phyloP scores from a whole-genome alignment of 1,284 basidiomycete species.

The Mycosarcoma mackinlayi region DNA sequence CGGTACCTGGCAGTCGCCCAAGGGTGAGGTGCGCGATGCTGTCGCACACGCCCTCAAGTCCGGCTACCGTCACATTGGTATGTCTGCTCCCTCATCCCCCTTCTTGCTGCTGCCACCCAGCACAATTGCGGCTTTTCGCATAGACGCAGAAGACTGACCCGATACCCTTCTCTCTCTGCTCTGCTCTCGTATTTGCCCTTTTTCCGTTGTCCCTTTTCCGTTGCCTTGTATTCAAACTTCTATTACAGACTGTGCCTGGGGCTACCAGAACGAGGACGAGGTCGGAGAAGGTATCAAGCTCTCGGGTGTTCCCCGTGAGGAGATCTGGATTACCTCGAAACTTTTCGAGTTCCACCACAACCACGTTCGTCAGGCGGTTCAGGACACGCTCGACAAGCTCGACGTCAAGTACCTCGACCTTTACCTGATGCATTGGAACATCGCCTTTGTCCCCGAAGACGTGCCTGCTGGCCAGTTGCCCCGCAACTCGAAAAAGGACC shows the following conservation, averaged over 20 bases:
- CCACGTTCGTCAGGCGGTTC: conserved; percentile 72
- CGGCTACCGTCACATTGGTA: conserved; percentile 60
- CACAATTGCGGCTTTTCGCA: background rate
- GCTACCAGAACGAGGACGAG: conserved; percentile 80
- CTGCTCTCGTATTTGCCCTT: background rate
- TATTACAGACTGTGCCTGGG: conserved; percentile 40
- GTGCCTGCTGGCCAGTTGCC: conserved; percentile 55
- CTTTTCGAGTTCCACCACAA: conserved; percentile 77
- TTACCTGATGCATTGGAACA: conserved; percentile 81
- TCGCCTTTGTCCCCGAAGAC: conserved; percentile 58
- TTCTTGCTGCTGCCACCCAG: too few relatives aligned
- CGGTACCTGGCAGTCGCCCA: conserved; percentile 55
- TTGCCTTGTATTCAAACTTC: background rate
- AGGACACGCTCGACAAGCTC: conserved; percentile 80
- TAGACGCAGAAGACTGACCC: background rate
- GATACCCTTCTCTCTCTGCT: too few relatives aligned
- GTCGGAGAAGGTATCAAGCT: conserved; percentile 82
- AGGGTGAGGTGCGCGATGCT: conserved; percentile 71
- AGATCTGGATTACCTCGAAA: conserved; percentile 87
- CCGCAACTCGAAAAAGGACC: conserved; percentile 60
- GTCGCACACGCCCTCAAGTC: conserved; percentile 68
- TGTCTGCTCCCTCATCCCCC: conserved; percentile 2
- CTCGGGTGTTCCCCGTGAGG: conserved; percentile 78
- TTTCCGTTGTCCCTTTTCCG: background rate
- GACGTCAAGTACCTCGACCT: conserved; percentile 82